Base-by-base conservation (phyloP, 148 eudicot species). In the Tetragonia tetragonoides region DNA sequence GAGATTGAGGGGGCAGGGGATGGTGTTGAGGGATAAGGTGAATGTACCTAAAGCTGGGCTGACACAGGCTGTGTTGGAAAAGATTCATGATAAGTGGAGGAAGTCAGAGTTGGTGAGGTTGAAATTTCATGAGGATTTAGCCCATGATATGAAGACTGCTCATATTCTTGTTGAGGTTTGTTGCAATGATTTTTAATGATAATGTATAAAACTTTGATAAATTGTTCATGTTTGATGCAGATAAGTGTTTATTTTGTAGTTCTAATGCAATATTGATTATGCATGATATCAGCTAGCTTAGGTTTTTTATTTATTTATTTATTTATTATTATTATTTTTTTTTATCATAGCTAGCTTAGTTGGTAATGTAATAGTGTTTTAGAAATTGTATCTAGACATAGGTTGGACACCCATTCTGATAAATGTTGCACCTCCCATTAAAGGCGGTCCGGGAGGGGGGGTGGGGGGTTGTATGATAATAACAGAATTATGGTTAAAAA, bases 131-230 rank as follows among this genome's bases (percentile, higher is more conserved):
- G 99, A 95, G 81, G 86, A 84, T 23, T 84, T 95, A 81, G 97
- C 93, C 5, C 89, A 87, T 84, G 99, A 95, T 83, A 95, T 95
- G 99, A 95, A 83, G 86, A 95, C 94, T 74, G 99, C 96, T 2
- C 99, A 95, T 79, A 89, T 90, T 84, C 89, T 95, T 80, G 96
- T 91, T 60, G 97, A 95, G 99, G 99, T 95, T 75, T 77, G 87
- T 80, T 79, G 66, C 51, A 47, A 14, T 24, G 38, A 15, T 10
- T 28, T 51, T 75, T 62, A 42, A 39, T 39, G 14, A 18, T 54
- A 34, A 12, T 16, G 14, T 70, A 11, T 46, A 21, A 42, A 10
- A 5, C 10, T 46, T 46, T 46, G 49, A n/a, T 70, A 12, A 40
- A 14, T 4, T 71, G 62, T 5, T 49, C 4, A 42, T 47, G 38